A percentile compares a stretch with the other conserved stretches of the same genome.
Evolutionary conservation across 2,329 filamentous ascomycete species (phyloP).

Genomic region (Drechslera avenae): DNA sequence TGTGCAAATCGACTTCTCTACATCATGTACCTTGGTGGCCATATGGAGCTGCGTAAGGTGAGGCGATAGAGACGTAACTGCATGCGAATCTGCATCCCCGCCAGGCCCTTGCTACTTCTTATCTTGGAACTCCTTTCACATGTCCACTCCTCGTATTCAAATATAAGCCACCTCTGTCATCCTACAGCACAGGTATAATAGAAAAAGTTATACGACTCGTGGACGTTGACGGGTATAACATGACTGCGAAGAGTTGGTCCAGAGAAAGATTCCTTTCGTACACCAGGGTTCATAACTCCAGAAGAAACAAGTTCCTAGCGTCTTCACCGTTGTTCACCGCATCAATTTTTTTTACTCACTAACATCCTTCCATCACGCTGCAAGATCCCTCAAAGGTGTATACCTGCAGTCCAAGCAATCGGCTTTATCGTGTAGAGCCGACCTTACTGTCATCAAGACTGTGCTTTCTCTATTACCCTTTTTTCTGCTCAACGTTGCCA

Average conservation of each 20-base stretch:
- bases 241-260: no score
- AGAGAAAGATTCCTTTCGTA: background rate
- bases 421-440: no score
- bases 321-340: no score
- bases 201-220: no score
- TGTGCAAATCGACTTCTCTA: background rate
- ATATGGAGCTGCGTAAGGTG: background rate
- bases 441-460: background rate
- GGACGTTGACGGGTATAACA: no score
- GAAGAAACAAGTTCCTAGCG: no score
- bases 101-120: constrained; percentile 2
- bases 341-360: background rate
- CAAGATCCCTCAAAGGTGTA: background rate
- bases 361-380: no score
- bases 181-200: no score
- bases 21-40: background rate
- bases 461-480: background rate
- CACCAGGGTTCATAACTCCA: background rate
- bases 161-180: no score
- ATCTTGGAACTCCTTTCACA: constrained; percentile 1
- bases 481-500: no score
- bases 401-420: background rate
- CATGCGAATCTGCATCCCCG: background rate
- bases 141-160: background rate
- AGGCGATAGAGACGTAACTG: background rate